These are phyloP conservation scores for Pseudogymnoascus sp. DNA, from an alignment of 2,329 filamentous ascomycete genomes.

Conservation along the genomic window DNA sequence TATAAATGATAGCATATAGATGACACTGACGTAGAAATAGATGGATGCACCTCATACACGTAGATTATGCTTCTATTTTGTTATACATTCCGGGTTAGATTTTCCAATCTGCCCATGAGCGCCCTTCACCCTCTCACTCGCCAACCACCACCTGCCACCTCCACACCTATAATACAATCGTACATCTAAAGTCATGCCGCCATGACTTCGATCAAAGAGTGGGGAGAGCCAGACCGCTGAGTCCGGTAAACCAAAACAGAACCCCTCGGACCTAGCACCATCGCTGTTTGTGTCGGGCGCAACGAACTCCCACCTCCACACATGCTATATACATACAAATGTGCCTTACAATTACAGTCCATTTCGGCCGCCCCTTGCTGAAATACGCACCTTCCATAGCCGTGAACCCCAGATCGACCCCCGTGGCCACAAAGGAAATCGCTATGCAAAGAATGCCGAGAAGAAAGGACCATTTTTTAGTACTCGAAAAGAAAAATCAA, in stretches of 20 bases:
- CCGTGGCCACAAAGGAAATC: constrained; percentile 1
- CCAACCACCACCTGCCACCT: neutral
- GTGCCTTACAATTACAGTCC: constrained; percentile 9
- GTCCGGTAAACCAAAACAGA: neutral
- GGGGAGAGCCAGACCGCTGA: neutral
- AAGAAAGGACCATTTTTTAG: neutral
- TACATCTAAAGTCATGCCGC: constrained; percentile 6
- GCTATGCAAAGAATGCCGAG: constrained; percentile 4
- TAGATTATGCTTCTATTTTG: constrained; percentile 7
- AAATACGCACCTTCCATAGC: constrained; percentile 4
- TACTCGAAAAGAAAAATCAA: neutral
- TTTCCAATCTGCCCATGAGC: neutral
- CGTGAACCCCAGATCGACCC: neutral
- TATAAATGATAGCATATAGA: neutral
- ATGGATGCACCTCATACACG: neutral
- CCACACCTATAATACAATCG: constrained; percentile 6
- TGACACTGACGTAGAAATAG: neutral
- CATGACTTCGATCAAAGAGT: constrained; percentile 6
- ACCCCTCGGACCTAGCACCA: neutral
- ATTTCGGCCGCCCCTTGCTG: constrained; percentile 1
- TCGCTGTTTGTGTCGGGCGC: neutral
- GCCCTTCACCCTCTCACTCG: neutral
- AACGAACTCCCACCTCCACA: constrained; percentile 4
- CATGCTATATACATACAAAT: constrained; percentile 8
- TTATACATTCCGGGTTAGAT: constrained; percentile 5